phyloP scores from a whole-genome alignment of 2,329 filamentous ascomycete species.

The Phoma sp. region DNA sequence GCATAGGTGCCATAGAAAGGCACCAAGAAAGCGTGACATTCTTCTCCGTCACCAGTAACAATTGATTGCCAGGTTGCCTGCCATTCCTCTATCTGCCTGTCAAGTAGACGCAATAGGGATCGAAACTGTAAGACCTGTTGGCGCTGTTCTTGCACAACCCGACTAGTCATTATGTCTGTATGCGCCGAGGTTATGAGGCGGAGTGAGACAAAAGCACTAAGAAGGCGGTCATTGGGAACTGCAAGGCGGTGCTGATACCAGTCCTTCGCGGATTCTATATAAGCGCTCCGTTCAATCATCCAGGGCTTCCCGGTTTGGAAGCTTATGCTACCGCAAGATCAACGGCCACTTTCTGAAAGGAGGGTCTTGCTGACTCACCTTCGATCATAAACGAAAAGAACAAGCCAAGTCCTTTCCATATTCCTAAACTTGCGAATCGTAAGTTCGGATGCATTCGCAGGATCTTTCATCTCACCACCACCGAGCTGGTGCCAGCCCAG shows the following conservation, averaged over 20 bases:
- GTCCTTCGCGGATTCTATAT: slow-evolving; percentile 2
- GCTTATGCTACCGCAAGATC: not conserved
- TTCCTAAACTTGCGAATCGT: not conserved
- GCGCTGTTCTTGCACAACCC: not conserved
- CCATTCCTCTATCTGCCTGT: slow-evolving; percentile 6
- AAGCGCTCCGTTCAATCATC: slow-evolving; percentile 14
- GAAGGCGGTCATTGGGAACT: slow-evolving; percentile 11
- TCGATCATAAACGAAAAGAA: slow-evolving; percentile 11
- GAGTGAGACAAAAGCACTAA: slow-evolving; percentile 15
- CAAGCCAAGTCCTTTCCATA: slow-evolving; percentile 8
- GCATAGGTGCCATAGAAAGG: slow-evolving; percentile 18
- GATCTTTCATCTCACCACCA: not conserved
- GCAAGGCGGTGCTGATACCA: slow-evolving; percentile 10
- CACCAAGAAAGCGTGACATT: slow-evolving; percentile 15
- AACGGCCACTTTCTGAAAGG: not conserved
- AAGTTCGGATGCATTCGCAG: not conserved
- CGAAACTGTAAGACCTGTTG: not conserved
- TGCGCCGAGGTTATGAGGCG: slow-evolving; percentile 2
- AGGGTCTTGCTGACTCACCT: not conserved
- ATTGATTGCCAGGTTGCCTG: not conserved
- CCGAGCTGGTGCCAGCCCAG: slow-evolving; percentile 16
- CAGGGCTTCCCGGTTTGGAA: slow-evolving; percentile 7
- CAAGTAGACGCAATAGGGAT: slow-evolving; percentile 1
- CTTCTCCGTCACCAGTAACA: not conserved
- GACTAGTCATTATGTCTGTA: not conserved